Conservation (phyloP, 2,329 filamentous ascomycete species). For the Epichloe coenophiala region DNA sequence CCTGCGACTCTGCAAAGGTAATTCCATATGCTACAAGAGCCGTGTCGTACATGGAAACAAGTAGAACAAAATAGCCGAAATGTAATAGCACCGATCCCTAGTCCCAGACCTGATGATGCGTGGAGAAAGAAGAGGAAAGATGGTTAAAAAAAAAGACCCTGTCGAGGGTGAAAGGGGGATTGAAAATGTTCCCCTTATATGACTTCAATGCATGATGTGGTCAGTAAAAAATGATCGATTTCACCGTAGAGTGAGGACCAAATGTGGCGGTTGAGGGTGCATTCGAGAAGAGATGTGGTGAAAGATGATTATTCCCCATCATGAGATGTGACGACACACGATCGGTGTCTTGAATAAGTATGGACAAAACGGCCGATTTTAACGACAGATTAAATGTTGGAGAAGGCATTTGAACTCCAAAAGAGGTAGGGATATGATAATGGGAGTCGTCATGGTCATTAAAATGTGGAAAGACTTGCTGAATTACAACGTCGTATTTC, state of each 20-base stretch:
- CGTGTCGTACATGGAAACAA: constrained; percentile 1
- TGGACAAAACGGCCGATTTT: not conserved
- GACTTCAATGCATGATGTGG: not conserved
- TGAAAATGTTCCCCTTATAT: not conserved
- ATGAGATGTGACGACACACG: constrained; percentile 1
- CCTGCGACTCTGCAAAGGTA: not conserved
- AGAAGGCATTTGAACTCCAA: constrained; percentile 17
- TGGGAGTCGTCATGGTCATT: constrained; percentile 18
- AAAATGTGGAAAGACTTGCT: constrained; percentile 1
- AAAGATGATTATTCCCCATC: not conserved
- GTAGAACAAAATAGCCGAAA: not conserved
- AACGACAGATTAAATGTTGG: not conserved
- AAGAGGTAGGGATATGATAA: constrained; percentile 16
- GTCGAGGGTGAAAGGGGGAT: not conserved
- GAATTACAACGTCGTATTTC: not conserved
- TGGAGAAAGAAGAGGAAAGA: not conserved
- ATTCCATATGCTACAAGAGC: not conserved
- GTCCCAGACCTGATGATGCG: not conserved
- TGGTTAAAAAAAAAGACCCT: not conserved
- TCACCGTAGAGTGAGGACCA: not conserved
- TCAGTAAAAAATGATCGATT: not conserved
- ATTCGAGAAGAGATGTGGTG: not conserved
- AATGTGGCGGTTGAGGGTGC: not conserved
- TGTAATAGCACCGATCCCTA: not conserved
- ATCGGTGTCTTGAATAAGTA: not conserved